A percentile compares a stretch with the other conserved stretches of the same genome.
Evolutionary conservation across 495 filamentous ascomycete species (phyloP).

Genomic region (Aspergillus avenaceus): DNA sequence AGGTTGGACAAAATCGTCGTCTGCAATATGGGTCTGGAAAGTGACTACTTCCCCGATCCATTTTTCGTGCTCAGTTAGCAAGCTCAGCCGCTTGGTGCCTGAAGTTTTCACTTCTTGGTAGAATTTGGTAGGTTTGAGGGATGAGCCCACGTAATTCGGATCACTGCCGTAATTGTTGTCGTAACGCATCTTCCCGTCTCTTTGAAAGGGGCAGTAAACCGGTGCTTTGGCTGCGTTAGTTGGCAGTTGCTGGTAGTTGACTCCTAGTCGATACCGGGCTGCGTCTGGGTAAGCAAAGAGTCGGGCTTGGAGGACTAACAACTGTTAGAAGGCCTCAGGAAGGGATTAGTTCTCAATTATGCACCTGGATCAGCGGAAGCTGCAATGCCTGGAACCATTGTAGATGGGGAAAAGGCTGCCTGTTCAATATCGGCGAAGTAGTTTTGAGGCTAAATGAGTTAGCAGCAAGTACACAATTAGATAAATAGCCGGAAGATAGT

Average conservation of each 20-base stretch:
- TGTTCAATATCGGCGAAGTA: constrained; percentile 44
- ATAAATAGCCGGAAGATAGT: neutral
- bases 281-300: constrained; percentile 67
- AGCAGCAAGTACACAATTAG: neutral
- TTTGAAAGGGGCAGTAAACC: neutral
- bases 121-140: neutral
- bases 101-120: neutral
- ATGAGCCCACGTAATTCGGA: neutral
- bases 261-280: constrained; percentile 58
- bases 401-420: constrained; percentile 40
- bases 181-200: neutral
- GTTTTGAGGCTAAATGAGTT: constrained; percentile 21
- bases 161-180: constrained; percentile 1
- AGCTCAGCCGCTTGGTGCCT: constrained; percentile 20
- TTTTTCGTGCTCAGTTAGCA: constrained; percentile 50
- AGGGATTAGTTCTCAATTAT: neutral
- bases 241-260: constrained; percentile 53
- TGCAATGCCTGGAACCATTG: constrained; percentile 39
- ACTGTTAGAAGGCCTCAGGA: neutral
- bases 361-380: constrained; percentile 29
- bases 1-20: constrained; percentile 53
- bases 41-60: constrained; percentile 43
- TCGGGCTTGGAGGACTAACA: constrained; percentile 55
- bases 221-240: neutral
- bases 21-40: constrained; percentile 27